Evolutionary conservation across 2,329 filamentous ascomycete genomes (phyloP).

Genomic region (Sordariomycetes sp.): DNA sequence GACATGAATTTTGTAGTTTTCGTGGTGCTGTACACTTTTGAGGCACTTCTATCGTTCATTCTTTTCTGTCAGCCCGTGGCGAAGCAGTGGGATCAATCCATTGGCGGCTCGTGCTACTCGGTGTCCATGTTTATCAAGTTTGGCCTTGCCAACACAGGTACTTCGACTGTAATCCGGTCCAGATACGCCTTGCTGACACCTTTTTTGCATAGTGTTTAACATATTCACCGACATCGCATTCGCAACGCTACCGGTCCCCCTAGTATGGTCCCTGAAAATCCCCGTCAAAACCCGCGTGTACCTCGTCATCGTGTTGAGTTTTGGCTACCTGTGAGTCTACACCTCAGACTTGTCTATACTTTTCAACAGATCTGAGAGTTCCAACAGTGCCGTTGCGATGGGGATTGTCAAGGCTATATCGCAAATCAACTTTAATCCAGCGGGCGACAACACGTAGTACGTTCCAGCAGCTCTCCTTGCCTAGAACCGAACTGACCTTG

Average conservation of each 20-base stretch:
- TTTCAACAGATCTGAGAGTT: not conserved
- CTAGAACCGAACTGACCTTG: not conserved
- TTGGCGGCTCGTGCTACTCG: conserved; percentile 4
- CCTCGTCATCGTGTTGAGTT: conserved; percentile 27
- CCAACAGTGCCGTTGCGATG: conserved; percentile 24
- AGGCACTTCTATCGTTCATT: conserved; percentile 1
- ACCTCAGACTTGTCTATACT: no score
- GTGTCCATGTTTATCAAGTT: conserved; percentile 2
- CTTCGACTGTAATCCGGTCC: not conserved
- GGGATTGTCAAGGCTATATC: conserved; percentile 28
- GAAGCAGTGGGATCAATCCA: conserved; percentile 1
- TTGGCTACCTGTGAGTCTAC: conserved; percentile 28
- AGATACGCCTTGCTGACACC: not conserved
- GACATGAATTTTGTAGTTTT: not conserved
- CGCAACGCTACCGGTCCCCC: conserved; percentile 28
- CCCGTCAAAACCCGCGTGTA: conserved; percentile 25
- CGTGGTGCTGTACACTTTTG: not conserved
- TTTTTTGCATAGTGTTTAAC: conserved; percentile 22
- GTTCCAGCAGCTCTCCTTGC: no score
- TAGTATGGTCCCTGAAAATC: conserved; percentile 31
- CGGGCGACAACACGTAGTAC: conserved; percentile 20
- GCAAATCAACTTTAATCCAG: conserved; percentile 23
- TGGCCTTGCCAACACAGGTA: conserved; percentile 3
- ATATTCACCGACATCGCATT: conserved; percentile 34
- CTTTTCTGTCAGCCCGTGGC: conserved; percentile 4